Evolutionary conservation across 176 grass and related monocot species (phyloP).

Genomic region (Cenchrus fungigraminus): DNA sequence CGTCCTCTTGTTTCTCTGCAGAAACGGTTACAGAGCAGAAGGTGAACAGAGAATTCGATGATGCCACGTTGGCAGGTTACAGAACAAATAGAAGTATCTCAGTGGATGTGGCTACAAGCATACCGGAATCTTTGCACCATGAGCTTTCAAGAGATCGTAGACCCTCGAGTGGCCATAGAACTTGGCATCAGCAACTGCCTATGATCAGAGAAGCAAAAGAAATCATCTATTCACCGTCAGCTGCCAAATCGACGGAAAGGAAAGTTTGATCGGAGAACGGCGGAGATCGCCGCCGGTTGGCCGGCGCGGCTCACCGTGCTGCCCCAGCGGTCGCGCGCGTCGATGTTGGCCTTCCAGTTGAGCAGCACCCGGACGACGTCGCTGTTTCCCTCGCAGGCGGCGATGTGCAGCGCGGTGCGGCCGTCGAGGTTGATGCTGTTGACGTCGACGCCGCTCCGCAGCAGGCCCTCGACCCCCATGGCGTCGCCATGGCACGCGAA

Average conservation of each 20-base stretch:
- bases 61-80: neutral
- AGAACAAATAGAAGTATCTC: neutral
- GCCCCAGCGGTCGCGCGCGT: slow-evolving; percentile 92
- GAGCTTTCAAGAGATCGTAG: slow-evolving; percentile 78
- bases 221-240: neutral
- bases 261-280: neutral
- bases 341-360: slow-evolving; percentile 88
- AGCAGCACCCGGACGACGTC: slow-evolving; percentile 77
- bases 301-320: slow-evolving; percentile 69
- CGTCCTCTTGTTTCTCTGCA: slow-evolving; percentile 71
- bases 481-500: slow-evolving; percentile 84
- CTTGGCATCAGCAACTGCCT: slow-evolving; percentile 89
- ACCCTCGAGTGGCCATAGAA: slow-evolving; percentile 75
- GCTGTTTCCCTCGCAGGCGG: slow-evolving; percentile 72
- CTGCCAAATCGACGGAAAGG: neutral
- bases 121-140: slow-evolving; percentile 86
- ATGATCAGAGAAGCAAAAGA: neutral
- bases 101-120: neutral
- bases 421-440: slow-evolving; percentile 99
- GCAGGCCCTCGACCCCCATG: slow-evolving; percentile 57
- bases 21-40: neutral
- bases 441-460: slow-evolving; percentile 74
- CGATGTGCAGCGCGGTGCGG: slow-evolving; percentile 91
- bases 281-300: too few relatives aligned
- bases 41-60: neutral